A percentile compares a stretch with the other conserved stretches of the same genome.
These are phyloP conservation scores for Huntiella bhutanensis DNA, from an alignment of 2,329 filamentous ascomycete genomes.

Conservation along the genomic window DNA sequence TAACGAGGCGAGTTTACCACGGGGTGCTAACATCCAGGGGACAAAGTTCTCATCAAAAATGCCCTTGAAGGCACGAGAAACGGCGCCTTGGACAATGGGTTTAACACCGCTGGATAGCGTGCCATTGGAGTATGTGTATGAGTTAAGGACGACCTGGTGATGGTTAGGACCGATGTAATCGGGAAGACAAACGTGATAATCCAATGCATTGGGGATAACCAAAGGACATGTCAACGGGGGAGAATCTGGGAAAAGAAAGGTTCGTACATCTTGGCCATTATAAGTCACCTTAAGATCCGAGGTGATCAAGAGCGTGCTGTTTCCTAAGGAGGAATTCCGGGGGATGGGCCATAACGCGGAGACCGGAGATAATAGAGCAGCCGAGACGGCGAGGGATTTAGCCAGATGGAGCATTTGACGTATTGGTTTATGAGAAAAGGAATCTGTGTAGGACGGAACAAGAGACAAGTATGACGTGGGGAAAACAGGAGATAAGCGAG, in stretches of 20 bases:
- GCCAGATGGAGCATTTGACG: slow-evolving; percentile 9
- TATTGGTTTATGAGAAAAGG: not conserved
- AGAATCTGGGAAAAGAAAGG: slow-evolving; percentile 16
- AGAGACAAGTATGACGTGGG: not conserved
- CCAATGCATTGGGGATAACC: slow-evolving; percentile 17
- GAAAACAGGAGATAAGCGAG: not conserved
- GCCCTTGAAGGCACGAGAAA: slow-evolving; percentile 39
- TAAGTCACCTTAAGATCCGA: slow-evolving; percentile 34
- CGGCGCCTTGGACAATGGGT: slow-evolving; percentile 34
- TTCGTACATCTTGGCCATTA: slow-evolving; percentile 37
- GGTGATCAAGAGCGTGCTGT: slow-evolving; percentile 33
- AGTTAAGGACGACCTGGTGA: no score
- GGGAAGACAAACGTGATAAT: slow-evolving; percentile 11
- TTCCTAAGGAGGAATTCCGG: slow-evolving; percentile 30
- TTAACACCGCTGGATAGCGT: slow-evolving; percentile 27
- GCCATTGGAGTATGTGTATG: slow-evolving; percentile 26
- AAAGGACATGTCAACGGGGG: slow-evolving; percentile 9
- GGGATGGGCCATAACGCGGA: slow-evolving; percentile 37
- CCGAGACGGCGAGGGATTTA: slow-evolving; percentile 3
- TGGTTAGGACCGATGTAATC: no score
- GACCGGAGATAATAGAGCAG: slow-evolving; percentile 22
- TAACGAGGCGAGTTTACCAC: slow-evolving; percentile 32
- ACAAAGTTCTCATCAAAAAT: slow-evolving; percentile 52
- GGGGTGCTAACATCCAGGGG: slow-evolving; percentile 58
- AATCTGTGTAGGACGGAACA: not conserved